Base-by-base conservation (phyloP, 1,284 basidiomycete genomes). In the Leccinum fallax region DNA sequence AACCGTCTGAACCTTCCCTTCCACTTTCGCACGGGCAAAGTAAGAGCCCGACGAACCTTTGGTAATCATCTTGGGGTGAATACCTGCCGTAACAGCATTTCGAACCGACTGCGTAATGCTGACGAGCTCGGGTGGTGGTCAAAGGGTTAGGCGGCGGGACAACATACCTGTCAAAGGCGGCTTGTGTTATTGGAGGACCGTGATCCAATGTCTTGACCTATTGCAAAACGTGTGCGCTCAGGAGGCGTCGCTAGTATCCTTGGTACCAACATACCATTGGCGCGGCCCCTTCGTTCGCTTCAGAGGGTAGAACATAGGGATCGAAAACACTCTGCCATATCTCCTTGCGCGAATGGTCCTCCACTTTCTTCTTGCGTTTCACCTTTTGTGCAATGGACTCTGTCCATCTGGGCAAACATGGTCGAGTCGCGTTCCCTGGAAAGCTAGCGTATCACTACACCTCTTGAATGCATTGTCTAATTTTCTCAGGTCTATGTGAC, bases 21-120 rank as follows among this genome's bases (percentile, higher is more conserved):
- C 88, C 30, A 82, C 77, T 75, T 88, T 92, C 0, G 88, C 85
- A 62, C 91, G 84, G 24, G 90, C 91, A 76, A 95, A 95, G 75
- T 95, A 95, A 55, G 89, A 92, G 0, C 93, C 93, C 13, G 89
- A 92, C 3, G 90, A 93, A 10, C 93, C 93, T 69, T 94, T 94
- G 5, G 83, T 77, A 59, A 95, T 95, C 84, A 95, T 90, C 73
- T 93, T 93, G 2, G 94, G 94, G 68, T 95, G 92, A 53, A 93
- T 82, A 15, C 90, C 92, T 38, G 88, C 87, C 5, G 77, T 66
- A 68, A 95, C 92, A 11, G 92, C 89, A 60, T 76, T 79, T 68
- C 83, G 86, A 32, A 94, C 87, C 48, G 85, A 83, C 67, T 86
- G 79, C 11, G 86, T 85, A 13, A 91, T 71, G 55, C 89, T 92